phyloP scores from a whole-genome alignment of 148 eudicot genomes.

The Amaranthus palmeri region DNA sequence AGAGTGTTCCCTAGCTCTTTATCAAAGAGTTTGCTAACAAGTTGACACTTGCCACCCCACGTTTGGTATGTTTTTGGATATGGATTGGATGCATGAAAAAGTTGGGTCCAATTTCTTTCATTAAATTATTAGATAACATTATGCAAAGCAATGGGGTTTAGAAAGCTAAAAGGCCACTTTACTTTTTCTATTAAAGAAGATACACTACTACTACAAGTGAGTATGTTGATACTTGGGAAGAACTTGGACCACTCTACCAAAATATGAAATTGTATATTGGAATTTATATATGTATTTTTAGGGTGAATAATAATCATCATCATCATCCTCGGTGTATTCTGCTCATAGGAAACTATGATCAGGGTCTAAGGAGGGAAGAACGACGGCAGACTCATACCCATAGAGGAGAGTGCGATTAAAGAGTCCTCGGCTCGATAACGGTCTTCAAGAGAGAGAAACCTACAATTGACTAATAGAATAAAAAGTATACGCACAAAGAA shows the following conservation, averaged over 20 bases:
- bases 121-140: conserved; percentile 11
- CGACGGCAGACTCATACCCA: no score
- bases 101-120: neutral
- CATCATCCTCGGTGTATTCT: no score
- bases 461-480: no score
- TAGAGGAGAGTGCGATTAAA: no score
- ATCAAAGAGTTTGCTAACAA: neutral
- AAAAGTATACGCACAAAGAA: no score
- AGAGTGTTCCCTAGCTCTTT: neutral
- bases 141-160: conserved; percentile 12
- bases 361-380: no score
- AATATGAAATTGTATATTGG: neutral
- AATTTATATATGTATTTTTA: no score
- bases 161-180: conserved; percentile 5
- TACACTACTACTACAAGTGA: neutral
- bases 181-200: conserved; percentile 17
- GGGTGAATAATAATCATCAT: no score
- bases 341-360: no score
- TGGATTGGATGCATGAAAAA: conserved; percentile 24
- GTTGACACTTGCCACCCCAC: conserved; percentile 22
- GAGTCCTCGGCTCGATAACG: no score
- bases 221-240: neutral
- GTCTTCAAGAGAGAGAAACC: no score
- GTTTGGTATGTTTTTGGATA: conserved; percentile 12
- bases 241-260: conserved; percentile 1